Conservation (phyloP, 23 red algal genomes). For the Chondrus crispus region DNA sequence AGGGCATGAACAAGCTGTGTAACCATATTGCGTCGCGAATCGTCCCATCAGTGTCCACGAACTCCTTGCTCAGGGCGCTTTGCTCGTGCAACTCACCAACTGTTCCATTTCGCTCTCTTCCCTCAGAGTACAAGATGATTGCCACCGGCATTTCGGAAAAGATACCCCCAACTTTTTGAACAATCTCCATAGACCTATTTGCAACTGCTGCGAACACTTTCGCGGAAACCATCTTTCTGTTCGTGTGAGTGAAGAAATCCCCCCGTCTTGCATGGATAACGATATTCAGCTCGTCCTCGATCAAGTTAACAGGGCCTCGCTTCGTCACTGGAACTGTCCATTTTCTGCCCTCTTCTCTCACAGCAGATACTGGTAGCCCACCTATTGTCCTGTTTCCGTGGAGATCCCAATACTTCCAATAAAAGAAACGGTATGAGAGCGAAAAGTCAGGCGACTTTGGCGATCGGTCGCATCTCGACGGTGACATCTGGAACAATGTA, state of each 20-base stretch:
- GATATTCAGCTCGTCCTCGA: constrained; percentile 39
- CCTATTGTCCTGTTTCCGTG: neutral
- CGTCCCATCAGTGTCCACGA: constrained; percentile 15
- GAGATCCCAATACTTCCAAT: constrained; percentile 34
- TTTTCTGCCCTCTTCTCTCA: neutral
- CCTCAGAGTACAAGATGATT: constrained; percentile 49
- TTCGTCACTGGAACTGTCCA: neutral
- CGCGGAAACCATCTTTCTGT: constrained; percentile 30
- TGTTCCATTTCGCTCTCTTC: neutral
- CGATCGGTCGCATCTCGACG: neutral
- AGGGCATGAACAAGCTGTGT: neutral
- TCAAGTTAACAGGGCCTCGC: neutral
- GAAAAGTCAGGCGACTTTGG: constrained; percentile 38
- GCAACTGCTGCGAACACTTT: neutral
- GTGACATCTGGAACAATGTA: constrained; percentile 41
- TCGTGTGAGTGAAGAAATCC: constrained; percentile 27
- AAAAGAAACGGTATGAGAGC: constrained; percentile 10
- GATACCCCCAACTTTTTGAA: constrained; percentile 7
- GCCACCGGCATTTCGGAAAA: constrained; percentile 38
- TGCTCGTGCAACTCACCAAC: neutral
- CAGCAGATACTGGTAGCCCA: neutral
- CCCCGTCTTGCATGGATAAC: constrained; percentile 42
- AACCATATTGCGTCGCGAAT: constrained; percentile 12
- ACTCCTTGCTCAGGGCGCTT: constrained; percentile 2
- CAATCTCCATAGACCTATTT: constrained; percentile 12